phyloP scores from a whole-genome alignment of 768 basidiomycete genomes.

The Psilocybe cubensis region DNA sequence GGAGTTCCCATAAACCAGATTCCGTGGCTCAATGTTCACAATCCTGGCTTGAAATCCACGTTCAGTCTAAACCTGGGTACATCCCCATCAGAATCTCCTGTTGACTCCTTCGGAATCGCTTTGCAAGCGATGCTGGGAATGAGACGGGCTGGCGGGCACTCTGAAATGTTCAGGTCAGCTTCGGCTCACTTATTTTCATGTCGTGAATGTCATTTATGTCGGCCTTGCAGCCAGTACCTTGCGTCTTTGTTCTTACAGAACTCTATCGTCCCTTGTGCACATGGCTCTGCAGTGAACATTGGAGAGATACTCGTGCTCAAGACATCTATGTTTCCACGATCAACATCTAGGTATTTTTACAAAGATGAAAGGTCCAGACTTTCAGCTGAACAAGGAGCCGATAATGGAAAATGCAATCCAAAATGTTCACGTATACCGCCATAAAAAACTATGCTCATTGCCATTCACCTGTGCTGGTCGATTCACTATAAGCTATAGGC shows the following conservation, averaged over 20 bases:
- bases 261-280: constrained; percentile 8
- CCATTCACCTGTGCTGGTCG: background rate
- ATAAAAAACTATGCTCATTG: background rate
- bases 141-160: background rate
- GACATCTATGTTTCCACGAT: background rate
- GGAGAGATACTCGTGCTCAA: constrained; percentile 1
- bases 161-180: constrained; percentile 10
- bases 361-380: constrained; percentile 1
- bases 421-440: background rate
- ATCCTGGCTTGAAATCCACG: constrained; percentile 15
- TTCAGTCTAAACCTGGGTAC: constrained; percentile 2
- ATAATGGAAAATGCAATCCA: background rate
- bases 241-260: constrained; percentile 8
- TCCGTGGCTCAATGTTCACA: constrained; percentile 7
- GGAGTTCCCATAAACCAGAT: constrained; percentile 11
- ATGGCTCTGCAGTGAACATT: constrained; percentile 5
- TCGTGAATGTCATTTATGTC: constrained; percentile 15
- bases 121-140: constrained; percentile 1
- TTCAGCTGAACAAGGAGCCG: background rate
- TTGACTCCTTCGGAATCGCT: background rate
- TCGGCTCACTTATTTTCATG: constrained; percentile 11
- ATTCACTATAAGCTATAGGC: background rate
- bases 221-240: constrained; percentile 15
- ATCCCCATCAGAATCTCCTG: constrained; percentile 6
- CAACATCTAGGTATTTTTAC: background rate